Evolutionary conservation across 129 eudicot genomes (phyloP).

Genomic region (Pittosporum tobira): DNA sequence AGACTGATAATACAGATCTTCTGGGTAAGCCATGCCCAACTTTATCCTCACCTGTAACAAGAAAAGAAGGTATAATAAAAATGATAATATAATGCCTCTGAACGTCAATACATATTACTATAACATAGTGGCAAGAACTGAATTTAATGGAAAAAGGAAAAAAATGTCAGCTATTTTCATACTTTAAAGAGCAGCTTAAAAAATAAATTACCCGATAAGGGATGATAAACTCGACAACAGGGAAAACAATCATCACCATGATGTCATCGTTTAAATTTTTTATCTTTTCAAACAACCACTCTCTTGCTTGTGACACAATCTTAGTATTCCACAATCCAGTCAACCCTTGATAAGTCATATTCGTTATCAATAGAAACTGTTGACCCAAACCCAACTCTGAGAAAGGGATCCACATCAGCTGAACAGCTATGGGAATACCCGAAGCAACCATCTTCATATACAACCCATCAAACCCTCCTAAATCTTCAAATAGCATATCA

Average conservation of each 20-base stretch:
- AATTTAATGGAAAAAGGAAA: conserved; percentile 1
- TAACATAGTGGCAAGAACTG: not conserved
- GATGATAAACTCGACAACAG: conserved; percentile 44
- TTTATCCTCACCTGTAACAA: conserved; percentile 34
- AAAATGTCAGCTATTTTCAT: not conserved
- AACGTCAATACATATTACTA: not conserved
- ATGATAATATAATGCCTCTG: no score
- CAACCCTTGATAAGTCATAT: conserved; percentile 30
- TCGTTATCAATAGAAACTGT: conserved; percentile 41
- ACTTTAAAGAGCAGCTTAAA: conserved; percentile 8
- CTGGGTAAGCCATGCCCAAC: conserved; percentile 40
- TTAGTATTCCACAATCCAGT: conserved; percentile 39
- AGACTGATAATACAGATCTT: conserved; percentile 30
- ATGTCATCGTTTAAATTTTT: conserved; percentile 43
- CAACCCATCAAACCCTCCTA: conserved; percentile 83
- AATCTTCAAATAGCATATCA: conserved; percentile 66
- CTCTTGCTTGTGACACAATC: conserved; percentile 21
- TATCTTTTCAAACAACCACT: conserved; percentile 20
- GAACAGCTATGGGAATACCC: conserved; percentile 58
- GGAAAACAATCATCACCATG: conserved; percentile 45
- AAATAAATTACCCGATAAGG: conserved; percentile 52
- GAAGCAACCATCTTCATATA: conserved; percentile 75
- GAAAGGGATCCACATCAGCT: conserved; percentile 85
- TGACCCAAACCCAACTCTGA: conserved; percentile 55
- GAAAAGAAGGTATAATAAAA: conserved; percentile 5